These are phyloP conservation scores for Breynia disticha DNA, from an alignment of 441 rosid species.

Conservation along the genomic window DNA sequence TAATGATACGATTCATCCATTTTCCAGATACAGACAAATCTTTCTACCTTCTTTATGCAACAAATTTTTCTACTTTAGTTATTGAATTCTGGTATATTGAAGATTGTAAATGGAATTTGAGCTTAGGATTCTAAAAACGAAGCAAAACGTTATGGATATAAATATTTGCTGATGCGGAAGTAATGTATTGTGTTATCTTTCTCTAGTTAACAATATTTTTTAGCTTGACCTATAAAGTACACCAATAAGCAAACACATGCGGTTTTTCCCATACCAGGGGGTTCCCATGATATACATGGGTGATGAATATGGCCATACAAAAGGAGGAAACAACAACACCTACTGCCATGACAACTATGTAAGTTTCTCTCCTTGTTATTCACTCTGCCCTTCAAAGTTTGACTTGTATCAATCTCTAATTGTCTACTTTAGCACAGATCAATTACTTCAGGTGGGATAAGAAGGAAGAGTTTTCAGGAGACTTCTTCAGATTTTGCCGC, in stretches of 20 bases:
- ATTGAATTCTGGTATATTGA: no score
- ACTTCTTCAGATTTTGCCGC: constrained; percentile 73
- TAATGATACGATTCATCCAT: no score
- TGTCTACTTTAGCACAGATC: constrained; percentile 35
- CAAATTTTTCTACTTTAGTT: no score
- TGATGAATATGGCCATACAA: constrained; percentile 96
- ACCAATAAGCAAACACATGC: constrained; percentile 1
- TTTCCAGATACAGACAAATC: no score
- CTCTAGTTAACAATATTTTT: no score
- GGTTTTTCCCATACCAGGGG: constrained; percentile 49
- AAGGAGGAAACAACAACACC: constrained; percentile 93
- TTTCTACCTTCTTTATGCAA: no score
- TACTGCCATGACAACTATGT: constrained; percentile 95
- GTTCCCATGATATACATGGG: constrained; percentile 96
- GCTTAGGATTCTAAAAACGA: no score
- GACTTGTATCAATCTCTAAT: neutral
- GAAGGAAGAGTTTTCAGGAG: constrained; percentile 73
- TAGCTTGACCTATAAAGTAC: neutral
- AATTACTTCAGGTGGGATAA: constrained; percentile 91
- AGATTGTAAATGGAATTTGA: no score
- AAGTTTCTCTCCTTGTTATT: constrained; percentile 15
- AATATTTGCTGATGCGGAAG: neutral
- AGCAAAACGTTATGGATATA: no score
- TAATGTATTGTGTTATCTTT: neutral
- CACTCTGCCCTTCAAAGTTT: neutral